These are phyloP conservation scores for Leucoagaricus sp. DNA, from an alignment of 1,284 basidiomycete genomes.

Conservation along the genomic window DNA sequence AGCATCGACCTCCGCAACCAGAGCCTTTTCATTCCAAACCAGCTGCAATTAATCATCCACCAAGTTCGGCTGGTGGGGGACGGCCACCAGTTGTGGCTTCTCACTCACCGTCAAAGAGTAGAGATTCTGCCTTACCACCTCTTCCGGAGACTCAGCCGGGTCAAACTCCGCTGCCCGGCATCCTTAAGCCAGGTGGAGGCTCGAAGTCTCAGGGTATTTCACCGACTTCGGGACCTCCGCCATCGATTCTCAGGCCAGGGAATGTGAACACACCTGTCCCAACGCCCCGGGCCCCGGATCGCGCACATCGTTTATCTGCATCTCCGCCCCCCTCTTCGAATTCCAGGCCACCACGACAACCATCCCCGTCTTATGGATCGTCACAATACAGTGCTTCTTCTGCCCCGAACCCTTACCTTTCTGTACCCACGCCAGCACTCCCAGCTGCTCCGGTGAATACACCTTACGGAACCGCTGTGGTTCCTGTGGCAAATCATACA, in stretches of 20 bases:
- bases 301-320: conserved; percentile 14
- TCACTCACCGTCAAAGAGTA: not conserved
- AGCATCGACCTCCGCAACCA: conserved; percentile 25
- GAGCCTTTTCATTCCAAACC: not conserved
- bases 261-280: conserved; percentile 17
- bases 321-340: conserved; percentile 13
- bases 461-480: not conserved
- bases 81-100: not conserved
- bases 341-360: not conserved
- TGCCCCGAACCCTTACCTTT: conserved; percentile 13
- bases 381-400: not conserved
- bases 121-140: conserved; percentile 15
- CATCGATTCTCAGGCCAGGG: conserved; percentile 22
- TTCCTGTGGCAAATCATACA: not conserved
- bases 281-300: conserved; percentile 13
- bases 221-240: conserved; percentile 16
- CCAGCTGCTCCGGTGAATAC: not conserved
- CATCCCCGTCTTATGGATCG: not conserved
- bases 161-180: conserved; percentile 15
- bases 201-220: conserved; percentile 8
- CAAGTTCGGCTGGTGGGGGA: not conserved
- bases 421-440: not conserved
- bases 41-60: not conserved
- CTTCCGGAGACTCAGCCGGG: conserved; percentile 15
- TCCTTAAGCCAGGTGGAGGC: conserved; percentile 11